Base-by-base conservation (phyloP, 2,329 filamentous ascomycete genomes). In the Aspergillus ruber region DNA sequence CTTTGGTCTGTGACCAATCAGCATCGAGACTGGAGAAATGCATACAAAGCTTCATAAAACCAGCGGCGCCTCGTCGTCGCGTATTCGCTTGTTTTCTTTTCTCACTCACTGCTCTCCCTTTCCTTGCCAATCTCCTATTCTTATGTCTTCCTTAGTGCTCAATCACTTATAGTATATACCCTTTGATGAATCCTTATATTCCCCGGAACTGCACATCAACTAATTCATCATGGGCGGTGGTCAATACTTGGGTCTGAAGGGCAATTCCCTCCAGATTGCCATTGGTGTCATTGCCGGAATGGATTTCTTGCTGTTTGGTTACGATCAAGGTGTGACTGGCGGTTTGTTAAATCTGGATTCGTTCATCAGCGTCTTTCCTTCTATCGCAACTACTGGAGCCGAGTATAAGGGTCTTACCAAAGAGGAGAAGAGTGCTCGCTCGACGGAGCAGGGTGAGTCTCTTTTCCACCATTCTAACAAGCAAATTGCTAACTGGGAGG, bases 261-360 rank as follows among this genome's bases (percentile, higher is more conserved):
- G 72, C 62, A 59, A 59, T 42, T 59, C 57, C 43, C 63, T 74
- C 32, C 68, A 72, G 47, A 55, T 72, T 25, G 70, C 70, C 42
- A 71, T 74, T 53, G 68, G 69, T 23, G 47, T 72, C 12, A 66
- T 74, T 50, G 72, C 72, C 27, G 71, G 71, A 38, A 61, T 71
- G 50, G 71, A 73, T 50, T 69, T 69, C 49, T 45, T 69, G 51
- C 60, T 71, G 1, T 59, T 59, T 15, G 57, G 57, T 43, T 71
- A 70, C 51, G 69, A 68, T 50, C 65, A 62, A 56, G 71, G 70
- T 62, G 70, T 74, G 5, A 69, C 70, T 23, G 71, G 72, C 41
- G 72, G 71, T 45, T 63, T 75, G 3, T 59, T 75, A 44, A 70
- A 67, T 6, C 60, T 74, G 4, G 46, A 62, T 0, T 69, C 67